Base-by-base conservation (phyloP, 495 filamentous ascomycete species). In the Xylaria grammica region DNA sequence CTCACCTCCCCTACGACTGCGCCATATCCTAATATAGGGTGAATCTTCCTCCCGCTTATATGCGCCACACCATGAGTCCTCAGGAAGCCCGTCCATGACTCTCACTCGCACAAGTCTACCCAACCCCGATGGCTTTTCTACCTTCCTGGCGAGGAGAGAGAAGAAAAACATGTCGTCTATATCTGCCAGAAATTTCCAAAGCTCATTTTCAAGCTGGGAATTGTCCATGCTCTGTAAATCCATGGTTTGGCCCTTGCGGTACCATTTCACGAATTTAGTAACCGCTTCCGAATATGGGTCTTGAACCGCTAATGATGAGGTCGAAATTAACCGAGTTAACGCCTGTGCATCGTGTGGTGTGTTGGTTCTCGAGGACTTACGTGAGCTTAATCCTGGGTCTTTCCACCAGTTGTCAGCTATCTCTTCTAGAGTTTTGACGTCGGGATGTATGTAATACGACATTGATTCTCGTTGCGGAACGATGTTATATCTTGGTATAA, bases 371-470 rank as follows among this genome's bases (percentile, higher is more conserved):
- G 51, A 36, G 19, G 51, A 54, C n/a, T 54, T 24, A 38, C n/a
- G n/a, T 2, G 51, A 54, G 30, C 15, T 34, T 15, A 54, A 13
- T 22, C 3, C 7, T 24, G 29, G 51, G 34, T 54, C 51, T 1
- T 13, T 3, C 51, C 30, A 54, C 30, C 30, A 34, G 30, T 54
- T 54, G 19, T 54, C 51, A 24, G 51, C 51, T 54, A 54, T 54
- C 1, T 1, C 30, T n/a, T 54, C 24, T 8, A 34, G 13, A 4
- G 30, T 54, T 34, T 22, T 34, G 29, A 54, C 51, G 2, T 54
- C 30, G 19, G 51, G 30, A 11, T 54, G 51, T 11, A 24, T 13
- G 8, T 54, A 53, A 34, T 32, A 54, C 0, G 30, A 24, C 51
- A 54, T 54, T 24, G 19, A 3, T 36, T 36, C 30, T 34, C 2